Base-by-base conservation (phyloP, 148 eudicot species). In the Silene conica region DNA sequence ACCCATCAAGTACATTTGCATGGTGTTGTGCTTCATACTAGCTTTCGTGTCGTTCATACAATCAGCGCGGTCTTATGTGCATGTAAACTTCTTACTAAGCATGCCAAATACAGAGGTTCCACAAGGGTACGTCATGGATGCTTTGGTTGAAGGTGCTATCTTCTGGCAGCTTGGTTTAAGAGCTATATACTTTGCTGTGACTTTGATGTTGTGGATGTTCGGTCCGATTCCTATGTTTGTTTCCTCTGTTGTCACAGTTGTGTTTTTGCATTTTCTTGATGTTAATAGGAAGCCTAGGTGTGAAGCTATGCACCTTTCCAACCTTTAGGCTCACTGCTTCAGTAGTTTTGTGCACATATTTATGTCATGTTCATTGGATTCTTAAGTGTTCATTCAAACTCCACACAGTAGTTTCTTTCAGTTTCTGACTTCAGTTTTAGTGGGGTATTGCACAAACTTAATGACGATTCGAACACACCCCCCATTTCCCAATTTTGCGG, bases 31-130 rank as follows among this genome's bases (percentile, higher is more conserved):
- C 66, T 92, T 92, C 80, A 20, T 92, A n/a, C 16, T 88, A 0
- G 87, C 90, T 28, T 92, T 90, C 38, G 77, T 81, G 20, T 79
- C 82, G 48, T 92, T 92, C 31, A 56, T 90, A 2, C 95, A 92
- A 41, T 65, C 83, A 15, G 59, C 85, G 4, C 74, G 91, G 65
- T 74, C 70, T 41, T 92, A 75, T 18, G 78, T 89, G 23, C 90
- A 88, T 13, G 86, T 85, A 26, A 81, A 69, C 74, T 86, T 79
- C 82, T 89, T 92, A 73, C 71, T 90, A 8, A 88, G 86, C 75
- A 88, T 88, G 86, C 97, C 97, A 2, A 72, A 80, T 23, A 74
- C 80, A 4, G 80, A 80, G n/a, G 72, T 86, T 16, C 89, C 90
- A 0, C 75, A 76, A 3, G 68, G 25, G 6, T 63, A 46, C 13